phyloP scores from a whole-genome alignment of 441 rosid species.

The Geranium incanum region DNA sequence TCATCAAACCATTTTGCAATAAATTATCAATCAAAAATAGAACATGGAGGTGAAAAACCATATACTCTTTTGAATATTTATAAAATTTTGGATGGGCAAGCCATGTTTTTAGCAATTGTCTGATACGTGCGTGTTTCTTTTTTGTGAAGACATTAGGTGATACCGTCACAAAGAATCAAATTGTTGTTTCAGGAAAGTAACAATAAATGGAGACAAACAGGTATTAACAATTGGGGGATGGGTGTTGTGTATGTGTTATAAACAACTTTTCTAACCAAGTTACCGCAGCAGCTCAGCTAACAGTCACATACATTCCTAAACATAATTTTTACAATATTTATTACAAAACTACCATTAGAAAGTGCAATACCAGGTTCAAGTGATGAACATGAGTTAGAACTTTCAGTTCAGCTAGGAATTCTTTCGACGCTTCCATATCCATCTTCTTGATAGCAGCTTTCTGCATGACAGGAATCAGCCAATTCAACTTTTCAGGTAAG shows the following conservation, averaged over 20 bases:
- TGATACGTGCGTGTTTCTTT: neutral
- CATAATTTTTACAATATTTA: neutral
- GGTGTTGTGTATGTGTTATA: neutral
- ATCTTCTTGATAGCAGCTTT: conserved; percentile 98
- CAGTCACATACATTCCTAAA: neutral
- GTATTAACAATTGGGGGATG: neutral
- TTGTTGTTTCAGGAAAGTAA: neutral
- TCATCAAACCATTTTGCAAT: neutral
- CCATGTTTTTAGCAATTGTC: neutral
- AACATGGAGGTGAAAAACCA: neutral
- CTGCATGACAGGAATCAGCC: conserved; percentile 33
- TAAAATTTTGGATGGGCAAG: neutral
- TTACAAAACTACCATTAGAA: neutral
- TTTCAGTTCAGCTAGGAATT: conserved; percentile 87
- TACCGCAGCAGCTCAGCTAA: neutral
- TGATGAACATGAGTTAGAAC: conserved; percentile 91
- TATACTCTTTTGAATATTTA: neutral
- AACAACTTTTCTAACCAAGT: neutral
- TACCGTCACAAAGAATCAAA: neutral
- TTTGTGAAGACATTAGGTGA: neutral
- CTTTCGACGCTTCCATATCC: conserved; percentile 92
- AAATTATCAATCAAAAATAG: neutral
- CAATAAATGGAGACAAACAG: neutral
- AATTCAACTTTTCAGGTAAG: conserved; percentile 4
- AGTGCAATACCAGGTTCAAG: conserved; percentile 70